Base-by-base conservation (phyloP, 768 basidiomycete genomes). In the Hericium coralloides region DNA sequence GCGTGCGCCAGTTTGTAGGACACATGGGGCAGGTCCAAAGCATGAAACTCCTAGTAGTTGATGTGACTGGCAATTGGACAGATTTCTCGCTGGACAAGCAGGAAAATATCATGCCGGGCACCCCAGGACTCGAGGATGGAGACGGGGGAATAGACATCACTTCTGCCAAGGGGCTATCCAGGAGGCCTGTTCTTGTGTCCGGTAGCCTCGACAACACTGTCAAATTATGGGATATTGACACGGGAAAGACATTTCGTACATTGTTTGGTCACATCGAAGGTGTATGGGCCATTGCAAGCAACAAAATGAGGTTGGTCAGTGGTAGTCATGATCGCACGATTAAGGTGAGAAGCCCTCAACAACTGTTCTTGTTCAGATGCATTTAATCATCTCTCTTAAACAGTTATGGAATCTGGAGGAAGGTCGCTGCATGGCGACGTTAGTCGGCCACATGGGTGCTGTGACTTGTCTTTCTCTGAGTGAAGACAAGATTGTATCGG, bases 241-340 rank as follows among this genome's bases (percentile, higher is more conserved):
- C 85, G 1, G 92, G 87, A 41, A 83, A 85, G 65, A 78, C 84
- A 22, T 73, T 81, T 50, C 77, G 81, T 65, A 98, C 97, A 43
- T 79, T 95, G 60, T 99, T 99, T 69, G 97, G 95, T 1, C 95
- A 98, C 69, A 94, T 98, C 64, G 97, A 99, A 68, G 97, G 97
- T 55, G 93, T 99, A 17, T 99, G 97, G 97, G 86, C 85, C 3
- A 89, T 98, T 31, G 93, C 92, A 22, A 85, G 87, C 62, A 94
- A 99, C 70, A 89, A 92, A 67, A 76, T 98, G 65, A 78, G 95
- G 54, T 74, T 99, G 51, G 93, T 94, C 23, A 94, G 90, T 54
- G 95, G 85, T 7, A 95, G 92, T 65, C 95, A 98, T 67, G 93
- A 97, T 72, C 82, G 92, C 26, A 97, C 93, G n/a, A 89, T 97